A percentile compares a stretch with the other conserved stretches of the same genome.
These are phyloP conservation scores for Phialophora chinensis DNA, from an alignment of 2,329 filamentous ascomycete species.

Conservation along the genomic window DNA sequence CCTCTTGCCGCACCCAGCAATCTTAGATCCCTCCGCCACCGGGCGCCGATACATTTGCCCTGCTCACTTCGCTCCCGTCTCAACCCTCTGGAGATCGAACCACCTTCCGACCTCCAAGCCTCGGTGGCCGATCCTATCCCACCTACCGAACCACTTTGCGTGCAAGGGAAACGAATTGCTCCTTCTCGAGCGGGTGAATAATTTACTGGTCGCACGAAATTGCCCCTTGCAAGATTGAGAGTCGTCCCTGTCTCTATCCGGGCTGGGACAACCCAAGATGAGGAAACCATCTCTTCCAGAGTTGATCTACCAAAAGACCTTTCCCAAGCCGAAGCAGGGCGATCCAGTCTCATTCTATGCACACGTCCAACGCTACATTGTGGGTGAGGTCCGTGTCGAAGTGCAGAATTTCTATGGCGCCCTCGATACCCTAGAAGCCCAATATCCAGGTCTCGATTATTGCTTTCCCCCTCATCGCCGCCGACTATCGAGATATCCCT, in stretches of 20 bases:
- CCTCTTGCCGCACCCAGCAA: not conserved
- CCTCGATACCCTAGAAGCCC: conserved; percentile 68
- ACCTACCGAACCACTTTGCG: not conserved
- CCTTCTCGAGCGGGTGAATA: not conserved
- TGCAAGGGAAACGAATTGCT: not conserved
- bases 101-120: not conserved
- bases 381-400: conserved; percentile 69
- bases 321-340: conserved; percentile 61
- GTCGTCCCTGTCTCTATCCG: not conserved
- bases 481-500: conserved; percentile 65
- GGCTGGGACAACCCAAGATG: conserved; percentile 51
- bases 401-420: conserved; percentile 69
- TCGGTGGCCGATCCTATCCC: not conserved
- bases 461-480: conserved; percentile 66
- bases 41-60: not conserved
- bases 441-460: conserved; percentile 71
- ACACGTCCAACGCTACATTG: conserved; percentile 66
- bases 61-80: not conserved
- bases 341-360: conserved; percentile 65
- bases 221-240: not conserved
- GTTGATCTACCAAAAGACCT: conserved; percentile 64
- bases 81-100: not conserved
- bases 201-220: not conserved
- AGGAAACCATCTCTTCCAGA: conserved; percentile 65
- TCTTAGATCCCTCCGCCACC: not conserved